Evolutionary conservation across 208 protist species (phyloP).

Genomic region (Novymonas esmeraldas): DNA sequence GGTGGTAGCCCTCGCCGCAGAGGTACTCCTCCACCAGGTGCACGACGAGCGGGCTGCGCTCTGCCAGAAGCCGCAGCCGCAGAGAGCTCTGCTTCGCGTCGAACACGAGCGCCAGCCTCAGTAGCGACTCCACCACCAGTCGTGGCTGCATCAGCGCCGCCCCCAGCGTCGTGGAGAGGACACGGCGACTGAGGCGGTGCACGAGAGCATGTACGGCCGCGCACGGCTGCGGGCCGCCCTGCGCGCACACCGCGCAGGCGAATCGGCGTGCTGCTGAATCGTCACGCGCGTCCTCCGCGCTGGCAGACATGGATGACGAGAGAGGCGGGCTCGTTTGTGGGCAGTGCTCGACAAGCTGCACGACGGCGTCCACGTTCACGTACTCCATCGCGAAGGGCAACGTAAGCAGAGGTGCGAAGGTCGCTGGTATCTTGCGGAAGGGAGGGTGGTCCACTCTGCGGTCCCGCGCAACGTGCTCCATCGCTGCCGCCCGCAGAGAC

Average conservation of each 20-base stretch:
- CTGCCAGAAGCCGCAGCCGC: slow-evolving; percentile 72
- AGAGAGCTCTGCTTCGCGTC: slow-evolving; percentile 81
- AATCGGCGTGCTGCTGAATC: slow-evolving; percentile 22
- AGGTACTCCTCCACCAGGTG: slow-evolving; percentile 67
- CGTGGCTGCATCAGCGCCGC: slow-evolving; percentile 65
- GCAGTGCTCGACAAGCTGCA: slow-evolving; percentile 35
- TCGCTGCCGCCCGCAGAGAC: slow-evolving; percentile 23
- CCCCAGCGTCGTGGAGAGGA: slow-evolving; percentile 42
- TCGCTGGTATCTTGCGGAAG: slow-evolving; percentile 46
- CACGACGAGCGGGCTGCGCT: slow-evolving; percentile 60
- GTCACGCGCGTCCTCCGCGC: not conserved
- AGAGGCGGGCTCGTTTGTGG: not conserved
- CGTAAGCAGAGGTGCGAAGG: slow-evolving; percentile 38
- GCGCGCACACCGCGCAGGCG: slow-evolving; percentile 37
- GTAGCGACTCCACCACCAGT: slow-evolving; percentile 65
- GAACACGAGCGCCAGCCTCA: slow-evolving; percentile 79
- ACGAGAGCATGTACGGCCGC: slow-evolving; percentile 33
- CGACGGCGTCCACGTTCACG: slow-evolving; percentile 50
- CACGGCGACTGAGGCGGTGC: slow-evolving; percentile 29
- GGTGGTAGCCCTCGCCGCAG: slow-evolving; percentile 85
- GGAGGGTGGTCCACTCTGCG: slow-evolving; percentile 48
- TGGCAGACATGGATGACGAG: not conserved
- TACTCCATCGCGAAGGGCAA: slow-evolving; percentile 54
- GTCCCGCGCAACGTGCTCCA: slow-evolving; percentile 32
- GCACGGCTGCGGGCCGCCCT: slow-evolving; percentile 48